phyloP scores from a whole-genome alignment of 192 early-diverging fungal genomes.

The Coemansia sp. region DNA sequence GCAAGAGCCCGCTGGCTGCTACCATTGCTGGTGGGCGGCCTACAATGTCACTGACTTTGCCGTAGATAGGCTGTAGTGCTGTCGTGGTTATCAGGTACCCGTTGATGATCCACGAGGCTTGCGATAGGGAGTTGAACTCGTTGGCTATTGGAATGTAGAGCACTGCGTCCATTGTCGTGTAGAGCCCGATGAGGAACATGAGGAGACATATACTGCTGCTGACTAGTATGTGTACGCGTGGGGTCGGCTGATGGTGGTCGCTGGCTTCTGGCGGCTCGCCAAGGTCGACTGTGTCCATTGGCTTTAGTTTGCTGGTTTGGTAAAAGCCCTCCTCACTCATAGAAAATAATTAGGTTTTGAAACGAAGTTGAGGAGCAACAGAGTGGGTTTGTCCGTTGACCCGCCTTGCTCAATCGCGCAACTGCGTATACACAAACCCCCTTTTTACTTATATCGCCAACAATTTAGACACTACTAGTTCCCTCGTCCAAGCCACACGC shows the following conservation, averaged over 20 bases:
- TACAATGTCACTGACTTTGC: conserved; percentile 80
- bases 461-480: too few species aligned
- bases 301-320: not conserved
- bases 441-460: too few species aligned
- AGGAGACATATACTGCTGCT: not conserved
- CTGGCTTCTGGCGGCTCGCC: not conserved
- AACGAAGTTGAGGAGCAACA: too few species aligned
- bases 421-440: too few species aligned
- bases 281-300: not conserved
- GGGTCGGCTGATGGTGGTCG: not conserved
- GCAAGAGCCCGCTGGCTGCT: conserved; percentile 41
- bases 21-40: conserved; percentile 45
- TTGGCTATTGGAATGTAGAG: conserved; percentile 67
- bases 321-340: too few species aligned
- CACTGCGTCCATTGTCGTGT: conserved; percentile 23
- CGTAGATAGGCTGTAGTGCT: conserved; percentile 78
- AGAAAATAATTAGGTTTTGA: not conserved
- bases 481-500: too few species aligned
- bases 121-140: conserved; percentile 67
- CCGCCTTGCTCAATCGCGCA: too few species aligned
- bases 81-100: conserved; percentile 72
- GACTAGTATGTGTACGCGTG: not conserved
- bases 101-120: conserved; percentile 83
- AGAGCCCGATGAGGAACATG: conserved; percentile 22
- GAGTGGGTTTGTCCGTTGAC: too few species aligned